A percentile compares a stretch with the other conserved stretches of the same genome.
phyloP scores from a whole-genome alignment of 2,329 filamentous ascomycete species.

The Grosmannia penicillata region DNA sequence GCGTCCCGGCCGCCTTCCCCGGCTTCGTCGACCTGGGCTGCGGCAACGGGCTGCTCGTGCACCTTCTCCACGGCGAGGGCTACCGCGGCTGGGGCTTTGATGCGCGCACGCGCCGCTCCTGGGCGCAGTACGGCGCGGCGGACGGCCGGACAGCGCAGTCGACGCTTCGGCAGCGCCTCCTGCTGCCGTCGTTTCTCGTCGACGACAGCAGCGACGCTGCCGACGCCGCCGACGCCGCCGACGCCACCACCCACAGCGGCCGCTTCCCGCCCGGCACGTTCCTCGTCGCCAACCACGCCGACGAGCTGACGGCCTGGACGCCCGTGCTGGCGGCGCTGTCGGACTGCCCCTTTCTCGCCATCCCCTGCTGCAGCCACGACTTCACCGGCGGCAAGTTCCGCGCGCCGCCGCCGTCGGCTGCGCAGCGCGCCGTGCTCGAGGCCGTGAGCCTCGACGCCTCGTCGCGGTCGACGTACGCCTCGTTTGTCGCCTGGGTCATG shows the following conservation, averaged over 20 bases:
- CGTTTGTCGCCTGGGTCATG: slow-evolving; percentile 65
- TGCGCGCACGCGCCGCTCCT: slow-evolving; percentile 71
- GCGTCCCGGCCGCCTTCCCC: slow-evolving; percentile 38
- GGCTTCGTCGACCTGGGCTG: slow-evolving; percentile 95
- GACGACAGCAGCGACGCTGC: background rate
- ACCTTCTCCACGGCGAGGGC: slow-evolving; percentile 67
- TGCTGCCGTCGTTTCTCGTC: slow-evolving; percentile 14
- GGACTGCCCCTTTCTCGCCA: slow-evolving; percentile 70
- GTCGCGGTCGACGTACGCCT: slow-evolving; percentile 61
- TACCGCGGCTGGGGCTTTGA: slow-evolving; percentile 85
- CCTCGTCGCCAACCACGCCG: slow-evolving; percentile 92
- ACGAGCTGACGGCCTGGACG: slow-evolving; percentile 93
- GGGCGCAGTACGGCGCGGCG: slow-evolving; percentile 50
- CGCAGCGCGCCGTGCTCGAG: slow-evolving; percentile 16
- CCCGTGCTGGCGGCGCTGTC: slow-evolving; percentile 70
- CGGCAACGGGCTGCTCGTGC: slow-evolving; percentile 80
- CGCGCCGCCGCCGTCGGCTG: slow-evolving; percentile 37
- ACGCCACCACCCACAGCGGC: slow-evolving; percentile 36
- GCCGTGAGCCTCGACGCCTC: slow-evolving; percentile 35
- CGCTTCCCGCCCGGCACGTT: slow-evolving; percentile 63
- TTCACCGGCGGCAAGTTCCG: slow-evolving; percentile 64
- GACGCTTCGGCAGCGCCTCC: slow-evolving; percentile 25
- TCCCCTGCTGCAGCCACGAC: slow-evolving; percentile 89
- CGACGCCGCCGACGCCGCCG: background rate
- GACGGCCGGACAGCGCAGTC: slow-evolving; percentile 5